Base-by-base conservation (phyloP, 345 rosid species). In the Odontarrhena argentea region DNA sequence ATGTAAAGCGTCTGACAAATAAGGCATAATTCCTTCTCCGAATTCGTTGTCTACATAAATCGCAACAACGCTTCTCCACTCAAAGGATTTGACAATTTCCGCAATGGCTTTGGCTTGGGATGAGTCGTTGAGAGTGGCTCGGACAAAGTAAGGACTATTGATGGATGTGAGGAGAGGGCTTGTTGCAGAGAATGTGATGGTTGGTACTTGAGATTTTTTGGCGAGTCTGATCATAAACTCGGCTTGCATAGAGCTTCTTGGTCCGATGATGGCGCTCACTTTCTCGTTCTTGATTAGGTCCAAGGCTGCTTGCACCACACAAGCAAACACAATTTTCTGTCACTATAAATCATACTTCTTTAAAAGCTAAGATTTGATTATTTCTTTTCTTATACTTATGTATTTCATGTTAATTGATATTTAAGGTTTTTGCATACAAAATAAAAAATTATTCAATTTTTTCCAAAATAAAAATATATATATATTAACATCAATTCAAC, bases 261-360 rank as follows among this genome's bases (percentile, higher is more conserved):
- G 87, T 50, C 87, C 92, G 0, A 88, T 15, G 11, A 84, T 83
- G 60, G 86, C 89, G 46, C 80, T 75, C 60, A 83, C 84, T 76
- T 70, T 30, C 74, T 65, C 73, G 43, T 81, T 84, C 56, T 86
- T 74, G 6, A 86, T 65, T 47, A 83, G 58, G 28, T 83, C 81
- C 9, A 79, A 36, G 36, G 85, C 87, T 79, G 81, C 32, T 65
- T 66, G 22, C 49, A 61, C 14, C 64, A 60, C 74, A 68, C 74
- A 68, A 66, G 28, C 55, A 74, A 74, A 62, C 7, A 28, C 36
- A 54, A 40, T 12, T 43, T 41, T 18, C 2, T 28, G 32, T 28
- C 32, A 28, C 32, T 18, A 18, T 18, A 18, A 18, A 18, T 18
- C 22, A 18, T 18, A 18, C 22, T 18, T 18, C 22, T 18, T 18